Percentiles rank a stretch among this genome's conserved stretches.
Conservation (phyloP, 176 grass and related monocot species). For the Triticum aestivum region DNA sequence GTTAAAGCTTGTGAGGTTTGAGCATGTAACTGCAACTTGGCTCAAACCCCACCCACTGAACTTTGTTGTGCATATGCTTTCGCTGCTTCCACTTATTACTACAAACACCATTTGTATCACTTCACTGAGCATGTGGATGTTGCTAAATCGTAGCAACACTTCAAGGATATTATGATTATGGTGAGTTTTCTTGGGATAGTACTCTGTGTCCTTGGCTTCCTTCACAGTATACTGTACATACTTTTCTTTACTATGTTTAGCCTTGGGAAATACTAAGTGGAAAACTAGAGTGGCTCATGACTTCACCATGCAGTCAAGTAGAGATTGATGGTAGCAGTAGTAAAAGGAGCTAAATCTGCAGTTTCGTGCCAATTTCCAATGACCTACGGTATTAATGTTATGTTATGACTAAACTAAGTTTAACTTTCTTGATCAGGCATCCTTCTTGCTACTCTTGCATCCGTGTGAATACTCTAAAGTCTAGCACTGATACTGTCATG, state of each 20-base stretch:
- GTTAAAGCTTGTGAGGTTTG: slow-evolving; percentile 6
- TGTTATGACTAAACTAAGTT: slow-evolving; percentile 29
- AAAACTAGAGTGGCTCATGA: neutral
- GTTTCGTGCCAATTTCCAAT: neutral
- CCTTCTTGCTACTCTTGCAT: slow-evolving; percentile 91
- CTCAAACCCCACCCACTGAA: neutral
- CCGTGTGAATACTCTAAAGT: slow-evolving; percentile 82
- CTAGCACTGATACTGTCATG: slow-evolving; percentile 56
- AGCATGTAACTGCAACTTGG: slow-evolving; percentile 1
- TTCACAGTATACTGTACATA: neutral
- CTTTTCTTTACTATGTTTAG: neutral
- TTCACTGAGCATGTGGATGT: neutral
- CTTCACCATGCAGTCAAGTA: neutral
- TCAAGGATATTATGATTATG: neutral
- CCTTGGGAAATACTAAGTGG: neutral
- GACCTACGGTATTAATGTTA: slow-evolving; percentile 4
- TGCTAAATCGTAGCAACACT: slow-evolving; percentile 6
- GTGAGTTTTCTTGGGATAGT: neutral
- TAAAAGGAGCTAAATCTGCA: slow-evolving; percentile 14
- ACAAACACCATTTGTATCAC: neutral
- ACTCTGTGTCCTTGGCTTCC: neutral
- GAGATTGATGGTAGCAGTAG: neutral
- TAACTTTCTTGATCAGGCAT: slow-evolving; percentile 49
- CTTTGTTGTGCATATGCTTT: slow-evolving; percentile 67
- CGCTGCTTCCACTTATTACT: slow-evolving; percentile 61